These are phyloP conservation scores for Candida ovalis DNA, from an alignment of 805 yeast species.

Conservation along the genomic window DNA sequence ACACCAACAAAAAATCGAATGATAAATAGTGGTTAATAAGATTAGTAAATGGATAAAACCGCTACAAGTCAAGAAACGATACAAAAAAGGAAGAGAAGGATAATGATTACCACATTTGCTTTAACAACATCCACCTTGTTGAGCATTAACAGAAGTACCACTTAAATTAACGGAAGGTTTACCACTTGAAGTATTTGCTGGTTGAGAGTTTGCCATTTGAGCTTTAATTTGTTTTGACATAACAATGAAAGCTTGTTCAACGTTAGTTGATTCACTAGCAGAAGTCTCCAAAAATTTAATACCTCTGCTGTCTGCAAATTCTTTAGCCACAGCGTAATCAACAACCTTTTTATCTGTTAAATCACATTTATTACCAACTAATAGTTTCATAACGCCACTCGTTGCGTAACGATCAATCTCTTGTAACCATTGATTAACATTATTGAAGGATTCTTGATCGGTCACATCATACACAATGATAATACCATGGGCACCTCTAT, in stretches of 20 bases:
- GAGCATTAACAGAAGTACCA: constrained; percentile 55
- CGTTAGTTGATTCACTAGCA: constrained; percentile 92
- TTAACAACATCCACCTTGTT: constrained; percentile 48
- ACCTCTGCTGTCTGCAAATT: constrained; percentile 92
- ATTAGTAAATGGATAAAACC: neutral
- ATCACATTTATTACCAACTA: constrained; percentile 97
- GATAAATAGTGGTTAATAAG: neutral
- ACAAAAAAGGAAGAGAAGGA: neutral
- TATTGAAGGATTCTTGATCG: constrained; percentile 92
- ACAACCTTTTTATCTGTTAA: constrained; percentile 91
- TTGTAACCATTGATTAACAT: constrained; percentile 97
- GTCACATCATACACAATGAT: constrained; percentile 97
- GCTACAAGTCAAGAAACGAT: neutral
- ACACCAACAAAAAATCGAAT: neutral
- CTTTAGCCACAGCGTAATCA: constrained; percentile 93
- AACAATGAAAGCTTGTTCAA: constrained; percentile 96
- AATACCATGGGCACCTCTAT: constrained; percentile 98
- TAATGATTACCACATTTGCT: neutral
- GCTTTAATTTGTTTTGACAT: constrained; percentile 99
- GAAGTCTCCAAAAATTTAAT: constrained; percentile 96
- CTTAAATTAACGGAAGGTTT: constrained; percentile 69
- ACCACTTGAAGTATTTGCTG: constrained; percentile 35
- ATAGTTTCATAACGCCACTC: constrained; percentile 91
- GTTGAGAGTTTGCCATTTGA: constrained; percentile 72
- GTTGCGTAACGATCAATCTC: constrained; percentile 98